phyloP scores from a whole-genome alignment of 2,329 filamentous ascomycete species.

The Venturia pyrina region DNA sequence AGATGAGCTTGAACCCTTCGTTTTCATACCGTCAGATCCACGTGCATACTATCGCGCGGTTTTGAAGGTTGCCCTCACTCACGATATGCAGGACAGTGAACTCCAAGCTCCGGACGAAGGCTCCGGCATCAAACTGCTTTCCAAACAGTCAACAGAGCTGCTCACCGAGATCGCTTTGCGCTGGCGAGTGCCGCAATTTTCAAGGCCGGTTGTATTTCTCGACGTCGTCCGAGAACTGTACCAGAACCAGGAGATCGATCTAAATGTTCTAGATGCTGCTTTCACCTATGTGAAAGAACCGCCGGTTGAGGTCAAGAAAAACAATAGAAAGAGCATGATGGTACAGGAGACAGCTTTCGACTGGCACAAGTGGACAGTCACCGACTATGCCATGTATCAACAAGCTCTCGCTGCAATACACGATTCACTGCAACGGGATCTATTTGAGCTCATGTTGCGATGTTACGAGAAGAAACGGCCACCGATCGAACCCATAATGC shows the following conservation, averaged over 20 bases:
- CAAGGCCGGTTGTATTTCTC: conserved; percentile 68
- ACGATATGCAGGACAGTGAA: conserved; percentile 47
- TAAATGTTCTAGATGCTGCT: conserved; percentile 72
- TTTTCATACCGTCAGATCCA: conserved; percentile 80
- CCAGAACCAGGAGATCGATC: conserved; percentile 67
- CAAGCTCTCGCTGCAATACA: conserved; percentile 65
- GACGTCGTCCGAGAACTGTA: conserved; percentile 83
- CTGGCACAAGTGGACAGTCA: conserved; percentile 39
- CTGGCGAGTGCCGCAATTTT: conserved; percentile 82
- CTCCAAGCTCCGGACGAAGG: conserved; percentile 39
- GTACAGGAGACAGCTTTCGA: conserved; percentile 36
- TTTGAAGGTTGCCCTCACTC: conserved; percentile 61
- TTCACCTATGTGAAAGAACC: conserved; percentile 75
- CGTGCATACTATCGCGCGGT: conserved; percentile 76
- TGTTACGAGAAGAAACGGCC: conserved; percentile 86
- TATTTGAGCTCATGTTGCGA: conserved; percentile 78
- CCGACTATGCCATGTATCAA: conserved; percentile 52
- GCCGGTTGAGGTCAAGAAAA: conserved; percentile 52
- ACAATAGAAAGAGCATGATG: conserved; percentile 39
- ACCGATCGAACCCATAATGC: conserved; percentile 68
- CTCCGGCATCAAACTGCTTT: conserved; percentile 45
- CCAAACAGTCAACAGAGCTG: conserved; percentile 70
- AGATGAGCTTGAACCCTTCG: conserved; percentile 49
- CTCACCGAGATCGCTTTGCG: conserved; percentile 75
- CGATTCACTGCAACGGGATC: conserved; percentile 72